Conservation (phyloP, 1,284 basidiomycete species). For the Puccinia horiana region DNA sequence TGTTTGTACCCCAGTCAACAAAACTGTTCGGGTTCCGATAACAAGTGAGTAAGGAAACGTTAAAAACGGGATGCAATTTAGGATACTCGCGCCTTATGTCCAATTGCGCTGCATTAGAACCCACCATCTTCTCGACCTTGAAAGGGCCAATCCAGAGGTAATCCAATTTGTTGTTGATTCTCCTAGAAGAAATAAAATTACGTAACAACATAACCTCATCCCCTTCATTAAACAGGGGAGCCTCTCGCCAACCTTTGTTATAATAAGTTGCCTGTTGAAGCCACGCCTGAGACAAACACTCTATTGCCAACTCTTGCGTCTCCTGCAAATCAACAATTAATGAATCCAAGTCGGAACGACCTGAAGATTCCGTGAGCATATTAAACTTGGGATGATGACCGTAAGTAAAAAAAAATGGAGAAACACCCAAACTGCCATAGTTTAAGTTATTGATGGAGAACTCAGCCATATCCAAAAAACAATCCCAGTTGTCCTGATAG, state of each 20-base stretch:
- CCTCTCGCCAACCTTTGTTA: background rate
- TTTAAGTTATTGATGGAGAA: slow-evolving; percentile 53
- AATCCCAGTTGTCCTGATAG: slow-evolving; percentile 53
- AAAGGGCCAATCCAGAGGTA: slow-evolving; percentile 7
- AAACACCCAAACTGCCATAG: background rate
- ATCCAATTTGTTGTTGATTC: background rate
- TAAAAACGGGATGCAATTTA: slow-evolving; percentile 38
- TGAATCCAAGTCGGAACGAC: background rate
- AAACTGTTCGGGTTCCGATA: background rate
- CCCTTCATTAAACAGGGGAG: background rate
- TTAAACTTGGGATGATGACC: slow-evolving; percentile 11
- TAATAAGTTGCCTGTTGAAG: background rate
- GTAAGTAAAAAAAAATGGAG: slow-evolving; percentile 19
- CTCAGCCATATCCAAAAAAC: slow-evolving; percentile 54
- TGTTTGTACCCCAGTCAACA: background rate
- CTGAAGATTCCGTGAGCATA: background rate
- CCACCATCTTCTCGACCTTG: background rate
- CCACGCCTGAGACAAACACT: background rate
- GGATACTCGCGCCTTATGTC: background rate
- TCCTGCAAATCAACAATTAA: background rate
- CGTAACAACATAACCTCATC: background rate
- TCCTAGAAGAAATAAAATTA: background rate
- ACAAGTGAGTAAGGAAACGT: background rate
- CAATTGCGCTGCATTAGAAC: background rate
- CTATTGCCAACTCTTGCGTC: background rate